phyloP scores from a whole-genome alignment of 148 eudicot species.

The Rhododendron mucronatum region DNA sequence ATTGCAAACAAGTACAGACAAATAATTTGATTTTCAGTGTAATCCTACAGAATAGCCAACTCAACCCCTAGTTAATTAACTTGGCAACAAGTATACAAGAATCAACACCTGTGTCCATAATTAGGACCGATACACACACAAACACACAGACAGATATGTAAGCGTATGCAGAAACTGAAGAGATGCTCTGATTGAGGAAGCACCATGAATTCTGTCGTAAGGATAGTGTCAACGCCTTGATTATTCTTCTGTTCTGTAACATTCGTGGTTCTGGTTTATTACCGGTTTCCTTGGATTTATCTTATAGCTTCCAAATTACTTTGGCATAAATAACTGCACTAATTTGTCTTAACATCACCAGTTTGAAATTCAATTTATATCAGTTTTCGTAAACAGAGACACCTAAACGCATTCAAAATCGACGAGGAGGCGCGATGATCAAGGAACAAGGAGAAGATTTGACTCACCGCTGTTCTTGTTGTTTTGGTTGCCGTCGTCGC shows the following conservation, averaged over 20 bases:
- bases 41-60: not conserved
- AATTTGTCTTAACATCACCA: not conserved
- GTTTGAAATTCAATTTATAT: too few relatives aligned
- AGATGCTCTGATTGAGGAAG: not conserved
- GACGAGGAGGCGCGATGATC: not conserved
- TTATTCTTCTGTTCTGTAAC: not conserved
- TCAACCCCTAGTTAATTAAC: not conserved
- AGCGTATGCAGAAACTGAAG: not conserved
- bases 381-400: not conserved
- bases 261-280: not conserved
- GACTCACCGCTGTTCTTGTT: slow-evolving; percentile 15
- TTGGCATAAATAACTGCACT: not conserved
- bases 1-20: not conserved
- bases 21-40: not conserved
- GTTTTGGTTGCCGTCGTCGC: slow-evolving; percentile 29
- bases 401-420: not conserved
- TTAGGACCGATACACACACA: not conserved
- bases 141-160: not conserved
- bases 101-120: not conserved
- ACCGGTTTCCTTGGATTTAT: not conserved
- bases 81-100: not conserved
- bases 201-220: not conserved
- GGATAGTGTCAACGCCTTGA: not conserved
- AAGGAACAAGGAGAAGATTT: not conserved
- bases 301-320: not conserved